phyloP scores from a whole-genome alignment of 768 basidiomycete species.

The Lyophyllum shimeji region DNA sequence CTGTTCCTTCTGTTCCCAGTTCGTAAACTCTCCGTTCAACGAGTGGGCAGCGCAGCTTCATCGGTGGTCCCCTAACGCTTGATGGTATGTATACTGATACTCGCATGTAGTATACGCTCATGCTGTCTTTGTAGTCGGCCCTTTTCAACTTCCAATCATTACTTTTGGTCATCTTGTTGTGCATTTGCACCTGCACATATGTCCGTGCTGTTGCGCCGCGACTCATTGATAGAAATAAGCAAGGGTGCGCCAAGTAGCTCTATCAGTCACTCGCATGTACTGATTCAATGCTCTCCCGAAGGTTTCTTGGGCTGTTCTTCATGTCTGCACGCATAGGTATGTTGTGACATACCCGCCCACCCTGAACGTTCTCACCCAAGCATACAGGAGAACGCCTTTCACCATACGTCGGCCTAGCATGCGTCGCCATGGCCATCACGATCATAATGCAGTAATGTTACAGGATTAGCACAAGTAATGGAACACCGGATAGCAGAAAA shows the following conservation, averaged over 20 bases:
- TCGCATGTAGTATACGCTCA: background rate
- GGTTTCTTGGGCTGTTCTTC: constrained; percentile 91
- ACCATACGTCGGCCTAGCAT: constrained; percentile 93
- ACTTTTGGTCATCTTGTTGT: constrained; percentile 86
- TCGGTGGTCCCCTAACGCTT: background rate
- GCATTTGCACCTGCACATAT: constrained; percentile 98
- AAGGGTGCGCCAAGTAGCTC: constrained; percentile 65
- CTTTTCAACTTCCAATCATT: constrained; percentile 98
- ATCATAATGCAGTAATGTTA: constrained; percentile 42
- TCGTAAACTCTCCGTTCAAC: background rate
- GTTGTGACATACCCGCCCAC: constrained; percentile 19
- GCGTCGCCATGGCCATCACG: constrained; percentile 87
- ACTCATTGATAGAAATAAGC: constrained; percentile 89
- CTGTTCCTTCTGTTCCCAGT: background rate
- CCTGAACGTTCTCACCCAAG: background rate
- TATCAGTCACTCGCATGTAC: background rate
- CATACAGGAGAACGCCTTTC: constrained; percentile 86
- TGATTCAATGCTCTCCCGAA: constrained; percentile 28
- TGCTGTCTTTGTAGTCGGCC: constrained; percentile 57
- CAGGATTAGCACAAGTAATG: constrained; percentile 19
- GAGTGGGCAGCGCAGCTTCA: background rate
- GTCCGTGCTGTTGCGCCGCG: constrained; percentile 87
- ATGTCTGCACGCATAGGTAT: constrained; percentile 94
- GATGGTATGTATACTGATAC: constrained; percentile 9
- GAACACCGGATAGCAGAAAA: constrained; percentile 5